Evolutionary conservation across 2,329 filamentous ascomycete genomes (phyloP).

Genomic region (Exophiala lecanii-corni): DNA sequence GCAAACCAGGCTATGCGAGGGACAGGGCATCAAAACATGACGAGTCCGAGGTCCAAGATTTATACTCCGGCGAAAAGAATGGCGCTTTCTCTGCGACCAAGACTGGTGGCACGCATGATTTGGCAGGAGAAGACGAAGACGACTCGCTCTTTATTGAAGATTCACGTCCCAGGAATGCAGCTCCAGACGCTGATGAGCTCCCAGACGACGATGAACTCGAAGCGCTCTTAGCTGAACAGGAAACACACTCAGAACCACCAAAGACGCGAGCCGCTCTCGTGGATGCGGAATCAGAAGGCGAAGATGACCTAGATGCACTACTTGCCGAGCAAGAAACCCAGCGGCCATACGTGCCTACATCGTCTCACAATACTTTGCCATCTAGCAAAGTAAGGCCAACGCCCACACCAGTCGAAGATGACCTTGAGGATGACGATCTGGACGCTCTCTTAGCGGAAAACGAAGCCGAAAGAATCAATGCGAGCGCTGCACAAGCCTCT

Average conservation of each 20-base stretch:
- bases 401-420: neutral
- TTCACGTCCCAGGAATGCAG: neutral
- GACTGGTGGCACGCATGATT: neutral
- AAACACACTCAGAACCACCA: neutral
- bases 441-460: conserved; percentile 15
- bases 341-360: neutral
- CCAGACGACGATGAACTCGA: conserved; percentile 22
- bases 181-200: conserved; percentile 2
- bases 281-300: conserved; percentile 11
- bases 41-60: conserved; percentile 12
- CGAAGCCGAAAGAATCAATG: neutral
- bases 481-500: neutral
- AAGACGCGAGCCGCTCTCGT: neutral
- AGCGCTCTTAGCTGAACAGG: conserved; percentile 23
- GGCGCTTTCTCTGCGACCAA: neutral
- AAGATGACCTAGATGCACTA: conserved; percentile 23
- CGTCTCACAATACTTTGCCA: neutral
- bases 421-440: conserved; percentile 17
- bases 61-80: conserved; percentile 3
- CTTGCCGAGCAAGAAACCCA: conserved; percentile 18
- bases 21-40: conserved; percentile 9
- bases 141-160: conserved; percentile 19
- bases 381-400: too few relatives aligned
- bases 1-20: conserved; percentile 33
- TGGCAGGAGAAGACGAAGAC: conserved; percentile 3